Conservation (phyloP, 208 protist genomes). For the Wallacemonas collosoma region DNA sequence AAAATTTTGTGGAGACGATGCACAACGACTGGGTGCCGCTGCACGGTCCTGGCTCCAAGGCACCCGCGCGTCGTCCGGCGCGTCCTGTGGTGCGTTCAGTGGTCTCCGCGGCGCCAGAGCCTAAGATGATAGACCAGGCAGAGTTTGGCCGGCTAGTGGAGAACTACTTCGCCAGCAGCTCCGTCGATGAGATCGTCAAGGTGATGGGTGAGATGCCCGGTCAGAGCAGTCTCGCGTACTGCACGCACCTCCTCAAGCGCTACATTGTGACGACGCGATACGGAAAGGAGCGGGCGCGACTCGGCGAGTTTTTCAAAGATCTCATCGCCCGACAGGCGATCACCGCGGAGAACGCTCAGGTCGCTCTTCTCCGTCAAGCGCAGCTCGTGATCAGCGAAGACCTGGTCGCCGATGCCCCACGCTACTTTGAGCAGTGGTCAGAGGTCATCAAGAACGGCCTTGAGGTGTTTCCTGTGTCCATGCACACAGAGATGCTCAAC, state of each 20-base stretch:
- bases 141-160: conserved; percentile 82
- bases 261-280: conserved; percentile 78
- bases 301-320: conserved; percentile 80
- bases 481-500: conserved; percentile 78
- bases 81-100: background rate
- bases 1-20: conserved; percentile 79
- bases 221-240: conserved; percentile 48
- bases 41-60: conserved; percentile 33
- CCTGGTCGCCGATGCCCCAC: conserved; percentile 67
- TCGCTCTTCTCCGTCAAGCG: conserved; percentile 65
- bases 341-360: conserved; percentile 40
- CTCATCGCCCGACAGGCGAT: conserved; percentile 51
- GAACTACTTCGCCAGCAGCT: conserved; percentile 72
- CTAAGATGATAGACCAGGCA: conserved; percentile 54
- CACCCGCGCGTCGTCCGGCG: background rate
- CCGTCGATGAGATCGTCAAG: conserved; percentile 53
- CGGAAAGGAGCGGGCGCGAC: conserved; percentile 58
- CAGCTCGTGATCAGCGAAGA: conserved; percentile 63
- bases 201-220: conserved; percentile 43
- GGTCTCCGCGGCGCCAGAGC: conserved; percentile 5
- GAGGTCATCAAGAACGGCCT: conserved; percentile 63
- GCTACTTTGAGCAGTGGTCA: conserved; percentile 82
- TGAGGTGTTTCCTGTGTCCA: conserved; percentile 55
- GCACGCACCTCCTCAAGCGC: conserved; percentile 54
- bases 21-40: conserved; percentile 82